These are phyloP conservation scores for Arthrobotrys conoides DNA, from an alignment of 2,329 filamentous ascomycete genomes.

Conservation along the genomic window DNA sequence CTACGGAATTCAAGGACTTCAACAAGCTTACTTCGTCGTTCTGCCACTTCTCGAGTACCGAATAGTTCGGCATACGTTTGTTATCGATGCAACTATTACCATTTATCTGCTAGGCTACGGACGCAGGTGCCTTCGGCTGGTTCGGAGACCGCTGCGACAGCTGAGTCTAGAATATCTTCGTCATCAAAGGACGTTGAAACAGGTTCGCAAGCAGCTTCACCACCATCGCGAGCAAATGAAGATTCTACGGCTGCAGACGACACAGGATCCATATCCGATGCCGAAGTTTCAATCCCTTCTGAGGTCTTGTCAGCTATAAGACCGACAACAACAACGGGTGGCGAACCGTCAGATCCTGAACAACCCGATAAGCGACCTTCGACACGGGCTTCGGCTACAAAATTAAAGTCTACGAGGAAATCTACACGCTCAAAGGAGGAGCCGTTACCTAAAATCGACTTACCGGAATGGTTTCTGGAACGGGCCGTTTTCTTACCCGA, in stretches of 20 bases:
- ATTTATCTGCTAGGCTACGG: slow-evolving; percentile 51
- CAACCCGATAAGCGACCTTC: slow-evolving; percentile 56
- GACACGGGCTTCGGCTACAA: slow-evolving; percentile 15
- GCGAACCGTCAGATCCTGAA: slow-evolving; percentile 65
- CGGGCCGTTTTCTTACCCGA: slow-evolving; percentile 70
- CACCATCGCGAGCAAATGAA: slow-evolving; percentile 29
- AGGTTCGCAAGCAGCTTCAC: slow-evolving; percentile 1
- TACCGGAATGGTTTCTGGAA: slow-evolving; percentile 74
- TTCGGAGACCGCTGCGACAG: slow-evolving; percentile 17
- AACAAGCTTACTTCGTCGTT: slow-evolving; percentile 50
- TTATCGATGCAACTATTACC: slow-evolving; percentile 65
- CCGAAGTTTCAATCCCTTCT: slow-evolving; percentile 31
- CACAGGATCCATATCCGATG: slow-evolving; percentile 6
- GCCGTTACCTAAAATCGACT: slow-evolving; percentile 66
- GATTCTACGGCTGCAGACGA: slow-evolving; percentile 41
- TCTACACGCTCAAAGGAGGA: slow-evolving; percentile 48
- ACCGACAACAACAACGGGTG: slow-evolving; percentile 37
- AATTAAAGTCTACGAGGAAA: slow-evolving; percentile 43
- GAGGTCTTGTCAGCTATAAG: slow-evolving; percentile 35
- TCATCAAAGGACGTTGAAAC: slow-evolving; percentile 33
- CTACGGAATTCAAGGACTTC: slow-evolving; percentile 66
- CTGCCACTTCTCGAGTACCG: slow-evolving; percentile 14
- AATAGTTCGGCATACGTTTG: slow-evolving; percentile 65
- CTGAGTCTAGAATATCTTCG: slow-evolving; percentile 26
- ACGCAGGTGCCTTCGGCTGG: slow-evolving; percentile 37